Conservation (phyloP, 352 stramenopile genomes). For the Phytophthora constricta region DNA sequence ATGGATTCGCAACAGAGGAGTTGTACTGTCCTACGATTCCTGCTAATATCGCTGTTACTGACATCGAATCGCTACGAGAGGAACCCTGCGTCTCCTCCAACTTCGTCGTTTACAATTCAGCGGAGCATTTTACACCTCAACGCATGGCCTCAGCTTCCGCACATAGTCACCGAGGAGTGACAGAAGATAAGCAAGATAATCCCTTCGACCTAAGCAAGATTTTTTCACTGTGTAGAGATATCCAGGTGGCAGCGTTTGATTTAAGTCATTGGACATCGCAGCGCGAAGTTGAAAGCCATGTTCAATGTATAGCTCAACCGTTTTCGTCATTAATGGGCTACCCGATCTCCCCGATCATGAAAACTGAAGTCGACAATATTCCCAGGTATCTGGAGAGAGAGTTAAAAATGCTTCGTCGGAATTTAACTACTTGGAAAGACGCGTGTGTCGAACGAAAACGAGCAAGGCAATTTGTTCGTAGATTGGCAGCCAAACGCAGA, state of each 20-base stretch:
- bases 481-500: conserved; percentile 31
- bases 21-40: conserved; percentile 3
- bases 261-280: conserved; percentile 45
- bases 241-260: conserved; percentile 56
- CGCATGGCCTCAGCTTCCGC: conserved; percentile 2
- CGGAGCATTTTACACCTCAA: not conserved
- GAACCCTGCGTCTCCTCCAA: not conserved
- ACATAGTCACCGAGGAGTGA: conserved; percentile 2
- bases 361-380: not conserved
- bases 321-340: conserved; percentile 18
- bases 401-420: conserved; percentile 72
- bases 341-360: not conserved
- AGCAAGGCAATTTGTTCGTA: conserved; percentile 34
- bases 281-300: conserved; percentile 35
- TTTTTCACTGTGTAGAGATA: conserved; percentile 56
- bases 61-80: not conserved
- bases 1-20: no score
- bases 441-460: conserved; percentile 25
- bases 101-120: not conserved
- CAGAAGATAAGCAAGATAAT: conserved; percentile 14
- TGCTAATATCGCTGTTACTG: not conserved
- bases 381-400: conserved; percentile 64
- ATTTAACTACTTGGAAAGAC: conserved; percentile 49
- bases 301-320: conserved; percentile 20
- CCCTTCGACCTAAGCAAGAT: conserved; percentile 35